phyloP scores from a whole-genome alignment of 345 rosid species.

The Pelargonium nanum region DNA sequence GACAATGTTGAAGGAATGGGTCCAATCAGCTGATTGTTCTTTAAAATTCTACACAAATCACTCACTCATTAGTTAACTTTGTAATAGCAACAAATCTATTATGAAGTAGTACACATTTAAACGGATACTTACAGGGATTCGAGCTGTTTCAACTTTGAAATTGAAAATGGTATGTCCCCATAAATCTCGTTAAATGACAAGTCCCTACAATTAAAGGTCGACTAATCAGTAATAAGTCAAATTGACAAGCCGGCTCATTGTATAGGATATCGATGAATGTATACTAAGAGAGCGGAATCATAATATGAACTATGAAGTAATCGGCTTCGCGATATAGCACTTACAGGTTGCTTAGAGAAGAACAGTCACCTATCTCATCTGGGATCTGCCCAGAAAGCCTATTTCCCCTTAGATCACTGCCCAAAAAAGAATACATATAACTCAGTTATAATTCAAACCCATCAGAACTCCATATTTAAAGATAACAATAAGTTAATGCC shows the following conservation, averaged over 20 bases:
- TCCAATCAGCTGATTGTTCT: slow-evolving; percentile 81
- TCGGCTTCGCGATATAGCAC: slow-evolving; percentile 12
- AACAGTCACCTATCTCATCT: slow-evolving; percentile 92
- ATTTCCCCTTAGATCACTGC: slow-evolving; percentile 72
- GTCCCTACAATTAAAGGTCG: slow-evolving; percentile 40
- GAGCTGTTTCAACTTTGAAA: slow-evolving; percentile 79
- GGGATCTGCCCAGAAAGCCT: slow-evolving; percentile 87
- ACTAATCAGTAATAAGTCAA: neutral
- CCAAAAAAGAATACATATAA: slow-evolving; percentile 5
- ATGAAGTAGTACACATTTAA: neutral
- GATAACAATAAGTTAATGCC: no score
- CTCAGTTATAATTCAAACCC: neutral
- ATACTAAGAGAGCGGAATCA: neutral
- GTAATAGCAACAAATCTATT: neutral
- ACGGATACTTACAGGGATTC: slow-evolving; percentile 54
- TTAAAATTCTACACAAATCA: slow-evolving; percentile 43
- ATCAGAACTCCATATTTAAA: neutral
- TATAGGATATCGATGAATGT: neutral
- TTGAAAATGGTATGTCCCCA: slow-evolving; percentile 89
- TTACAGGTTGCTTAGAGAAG: slow-evolving; percentile 65
- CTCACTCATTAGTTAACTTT: neutral
- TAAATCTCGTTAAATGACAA: slow-evolving; percentile 69
- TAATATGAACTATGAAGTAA: neutral
- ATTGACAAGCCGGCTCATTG: neutral
- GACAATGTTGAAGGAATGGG: slow-evolving; percentile 87